Evolutionary conservation across 768 basidiomycete genomes (phyloP).

Genomic region (Cytidiella melzeri): DNA sequence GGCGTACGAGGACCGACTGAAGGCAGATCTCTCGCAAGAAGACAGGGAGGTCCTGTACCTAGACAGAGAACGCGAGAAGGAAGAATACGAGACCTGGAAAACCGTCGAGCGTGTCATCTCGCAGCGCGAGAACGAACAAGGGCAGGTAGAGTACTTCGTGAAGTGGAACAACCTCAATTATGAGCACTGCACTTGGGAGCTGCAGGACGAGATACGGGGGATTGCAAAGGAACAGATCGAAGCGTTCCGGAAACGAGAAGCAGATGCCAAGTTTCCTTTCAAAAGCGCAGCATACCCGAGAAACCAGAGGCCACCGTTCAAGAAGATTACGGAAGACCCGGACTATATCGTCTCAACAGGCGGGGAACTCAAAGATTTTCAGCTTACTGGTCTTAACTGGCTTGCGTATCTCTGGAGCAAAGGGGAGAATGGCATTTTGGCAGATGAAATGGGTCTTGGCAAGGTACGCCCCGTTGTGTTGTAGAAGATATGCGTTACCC

Average conservation of each 20-base stretch:
- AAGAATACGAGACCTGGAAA: constrained; percentile 87
- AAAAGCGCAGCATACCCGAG: constrained; percentile 68
- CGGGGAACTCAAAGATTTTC: constrained; percentile 93
- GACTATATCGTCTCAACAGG: constrained; percentile 75
- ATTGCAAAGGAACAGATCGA: constrained; percentile 77
- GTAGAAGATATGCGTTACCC: background rate
- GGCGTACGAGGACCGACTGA: constrained; percentile 58
- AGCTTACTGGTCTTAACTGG: constrained; percentile 97
- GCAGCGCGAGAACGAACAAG: constrained; percentile 56
- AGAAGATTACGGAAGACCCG: constrained; percentile 83
- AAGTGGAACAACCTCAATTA: constrained; percentile 96
- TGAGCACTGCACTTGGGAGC: constrained; percentile 95
- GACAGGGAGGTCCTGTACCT: constrained; percentile 86
- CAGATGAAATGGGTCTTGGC: constrained; percentile 99
- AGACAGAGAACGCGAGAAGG: constrained; percentile 86
- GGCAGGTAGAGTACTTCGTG: constrained; percentile 82
- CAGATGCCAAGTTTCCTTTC: constrained; percentile 77
- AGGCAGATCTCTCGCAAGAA: constrained; percentile 67
- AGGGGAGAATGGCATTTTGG: constrained; percentile 93
- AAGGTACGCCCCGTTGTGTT: constrained; percentile 45
- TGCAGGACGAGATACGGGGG: constrained; percentile 67
- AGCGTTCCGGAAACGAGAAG: constrained; percentile 71
- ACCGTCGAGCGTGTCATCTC: constrained; percentile 87
- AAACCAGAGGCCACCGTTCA: constrained; percentile 68
- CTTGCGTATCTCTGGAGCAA: constrained; percentile 94